A percentile compares a stretch with the other conserved stretches of the same genome.
phyloP scores from a whole-genome alignment of 257 asterid species.

The Fraxinus anomala region DNA sequence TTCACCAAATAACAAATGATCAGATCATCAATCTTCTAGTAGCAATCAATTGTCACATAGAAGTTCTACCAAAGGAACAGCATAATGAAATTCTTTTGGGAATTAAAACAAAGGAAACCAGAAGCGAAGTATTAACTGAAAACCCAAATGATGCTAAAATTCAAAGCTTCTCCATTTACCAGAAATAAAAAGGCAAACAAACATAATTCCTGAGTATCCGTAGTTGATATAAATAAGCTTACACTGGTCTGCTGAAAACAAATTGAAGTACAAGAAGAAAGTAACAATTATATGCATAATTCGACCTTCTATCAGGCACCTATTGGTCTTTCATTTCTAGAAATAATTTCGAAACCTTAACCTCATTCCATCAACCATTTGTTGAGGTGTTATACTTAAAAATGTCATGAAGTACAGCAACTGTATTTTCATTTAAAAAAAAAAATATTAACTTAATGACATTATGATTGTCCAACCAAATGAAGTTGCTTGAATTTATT shows the following conservation, averaged over 20 bases:
- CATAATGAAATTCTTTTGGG: not conserved
- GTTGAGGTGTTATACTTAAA: not conserved
- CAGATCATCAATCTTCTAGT: slow-evolving; percentile 32
- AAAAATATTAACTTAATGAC: not conserved
- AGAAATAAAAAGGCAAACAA: not conserved
- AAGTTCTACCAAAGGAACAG: not conserved
- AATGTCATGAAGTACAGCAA: not conserved
- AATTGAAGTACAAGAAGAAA: slow-evolving; percentile 12
- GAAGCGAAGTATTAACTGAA: not conserved
- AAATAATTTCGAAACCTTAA: not conserved
- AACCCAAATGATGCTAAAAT: slow-evolving; percentile 3
- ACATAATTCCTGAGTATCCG: not conserved
- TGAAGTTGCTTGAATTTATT: not conserved
- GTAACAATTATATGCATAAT: not conserved
- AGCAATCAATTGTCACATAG: slow-evolving; percentile 25
- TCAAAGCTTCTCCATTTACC: not conserved
- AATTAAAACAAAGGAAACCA: not conserved
- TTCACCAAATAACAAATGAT: slow-evolving; percentile 29
- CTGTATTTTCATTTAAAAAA: not conserved
- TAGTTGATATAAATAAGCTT: not conserved
- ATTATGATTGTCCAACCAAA: not conserved
- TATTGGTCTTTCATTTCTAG: not conserved
- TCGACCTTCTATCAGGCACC: slow-evolving; percentile 2
- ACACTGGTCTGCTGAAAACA: not conserved
- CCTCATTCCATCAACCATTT: not conserved